These are phyloP conservation scores for Orbilia blumenaviensis DNA, from an alignment of 2,329 filamentous ascomycete genomes.

Conservation along the genomic window DNA sequence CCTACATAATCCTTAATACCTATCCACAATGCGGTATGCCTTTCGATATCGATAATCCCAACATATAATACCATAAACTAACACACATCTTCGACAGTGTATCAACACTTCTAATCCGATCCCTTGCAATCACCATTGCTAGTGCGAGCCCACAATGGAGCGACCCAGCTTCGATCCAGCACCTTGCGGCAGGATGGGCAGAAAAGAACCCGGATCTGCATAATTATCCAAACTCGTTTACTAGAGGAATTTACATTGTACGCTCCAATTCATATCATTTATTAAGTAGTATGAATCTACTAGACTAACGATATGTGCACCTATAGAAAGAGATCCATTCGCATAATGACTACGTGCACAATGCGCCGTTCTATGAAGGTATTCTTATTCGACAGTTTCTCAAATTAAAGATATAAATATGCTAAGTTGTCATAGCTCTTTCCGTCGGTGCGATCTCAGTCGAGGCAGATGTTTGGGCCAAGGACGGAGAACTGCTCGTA, in stretches of 20 bases:
- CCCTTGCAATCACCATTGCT: not conserved
- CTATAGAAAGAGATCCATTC: constrained; percentile 66
- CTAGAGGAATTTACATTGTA: constrained; percentile 62
- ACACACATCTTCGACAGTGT: not conserved
- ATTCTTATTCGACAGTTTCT: too few relatives aligned
- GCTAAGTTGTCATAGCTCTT: too few relatives aligned
- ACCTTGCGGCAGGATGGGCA: not conserved
- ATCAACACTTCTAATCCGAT: not conserved
- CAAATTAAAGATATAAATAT: too few relatives aligned
- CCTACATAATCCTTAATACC: too few relatives aligned
- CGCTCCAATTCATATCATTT: not conserved
- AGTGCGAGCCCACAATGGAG: not conserved
- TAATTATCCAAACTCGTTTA: constrained; percentile 66
- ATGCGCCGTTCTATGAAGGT: constrained; percentile 71
- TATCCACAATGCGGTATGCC: too few relatives aligned
- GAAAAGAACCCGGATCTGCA: not conserved
- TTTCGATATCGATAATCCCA: too few relatives aligned
- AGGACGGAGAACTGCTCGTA: constrained; percentile 67
- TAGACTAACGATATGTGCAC: not conserved
- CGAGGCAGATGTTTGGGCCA: constrained; percentile 75
- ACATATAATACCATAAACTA: too few relatives aligned
- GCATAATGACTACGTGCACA: constrained; percentile 75
- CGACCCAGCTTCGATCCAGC: not conserved
- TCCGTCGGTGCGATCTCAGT: constrained; percentile 69
- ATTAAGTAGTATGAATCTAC: not conserved